Base-by-base conservation (phyloP, 441 rosid species). In the Jatropha podagrica region DNA sequence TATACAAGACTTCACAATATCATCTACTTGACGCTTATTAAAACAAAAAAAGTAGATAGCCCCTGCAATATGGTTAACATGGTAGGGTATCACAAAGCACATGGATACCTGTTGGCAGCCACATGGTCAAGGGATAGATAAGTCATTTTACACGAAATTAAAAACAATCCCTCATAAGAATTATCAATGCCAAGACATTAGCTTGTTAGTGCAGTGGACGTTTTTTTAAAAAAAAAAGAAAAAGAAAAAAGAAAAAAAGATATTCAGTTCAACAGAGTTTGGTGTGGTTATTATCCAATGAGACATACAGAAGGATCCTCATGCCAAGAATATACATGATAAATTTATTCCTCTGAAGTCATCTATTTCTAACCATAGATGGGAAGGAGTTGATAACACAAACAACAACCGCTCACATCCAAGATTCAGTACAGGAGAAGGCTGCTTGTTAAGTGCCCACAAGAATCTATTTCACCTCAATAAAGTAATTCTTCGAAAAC, bases 401-500 rank as follows among this genome's bases (percentile, higher is more conserved):
- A 79, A 66, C 69, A 78, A 61, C 66, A 52, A 64, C 32, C 40
- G 66, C 56, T 76, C 74, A 72, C 52, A 70, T 44, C 77, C 32
- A 75, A 77, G 46, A n/a, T 44, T 60, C 3, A 17, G 20, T 23
- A 72, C 5, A 46, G 40, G 46, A 58, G n/a, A 23, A 77, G 46
- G 62, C 59, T 26, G 40, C 55, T 17, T 15, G 58, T 26, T 15
- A 61, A 14, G 60, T 37, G 32, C 32, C 76, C 48, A 32, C 44
- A 61, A 58, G 65, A 77, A 68, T 59, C 51, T 59, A n/a, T 15
- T 69, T 61, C 75, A 71, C 70, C 69, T 65, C 37, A 96, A 85
- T 92, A 96, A 17, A 91, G 86, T 4, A 96, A 88, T 83, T 96
- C 98, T 80, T 90, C 90, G 64, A 94, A 96, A 38, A 94, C 97